phyloP scores from a whole-genome alignment of 768 basidiomycete species.

The Crepidotus variabilis region DNA sequence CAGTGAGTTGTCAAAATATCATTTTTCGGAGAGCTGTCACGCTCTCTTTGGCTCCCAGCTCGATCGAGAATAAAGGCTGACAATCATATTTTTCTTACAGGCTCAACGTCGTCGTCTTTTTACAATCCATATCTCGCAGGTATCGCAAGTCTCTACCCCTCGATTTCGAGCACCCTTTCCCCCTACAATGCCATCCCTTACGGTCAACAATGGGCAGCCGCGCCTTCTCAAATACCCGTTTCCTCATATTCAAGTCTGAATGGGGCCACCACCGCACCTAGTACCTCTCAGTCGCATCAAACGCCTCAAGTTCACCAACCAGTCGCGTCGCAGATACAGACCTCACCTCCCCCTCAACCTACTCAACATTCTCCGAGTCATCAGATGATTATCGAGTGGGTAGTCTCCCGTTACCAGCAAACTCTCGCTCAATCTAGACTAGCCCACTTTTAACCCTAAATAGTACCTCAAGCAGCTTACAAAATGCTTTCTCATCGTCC shows the following conservation, averaged over 20 bases:
- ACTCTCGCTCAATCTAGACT: conserved; percentile 11
- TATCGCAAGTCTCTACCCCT: conserved; percentile 12
- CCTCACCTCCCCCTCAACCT: conserved; percentile 23
- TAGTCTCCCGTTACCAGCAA: conserved; percentile 13
- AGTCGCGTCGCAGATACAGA: conserved; percentile 21
- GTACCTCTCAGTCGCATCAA: conserved; percentile 20
- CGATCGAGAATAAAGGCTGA: neutral
- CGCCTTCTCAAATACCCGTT: conserved; percentile 45
- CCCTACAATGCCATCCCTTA: conserved; percentile 55
- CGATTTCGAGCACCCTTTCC: conserved; percentile 39
- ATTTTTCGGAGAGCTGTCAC: conserved; percentile 3
- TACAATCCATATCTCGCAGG: conserved; percentile 32
- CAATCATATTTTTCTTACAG: conserved; percentile 8
- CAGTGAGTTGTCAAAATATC: conserved; percentile 27
- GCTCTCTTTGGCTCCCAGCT: neutral
- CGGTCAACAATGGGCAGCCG: conserved; percentile 44
- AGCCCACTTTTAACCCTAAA: conserved; percentile 64
- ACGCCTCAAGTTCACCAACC: conserved; percentile 20
- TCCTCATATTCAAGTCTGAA: conserved; percentile 78
- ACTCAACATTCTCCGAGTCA: conserved; percentile 26
- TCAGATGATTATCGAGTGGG: conserved; percentile 71
- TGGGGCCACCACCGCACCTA: conserved; percentile 56
- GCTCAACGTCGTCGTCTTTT: conserved; percentile 32
- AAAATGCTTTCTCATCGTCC: conserved; percentile 41
- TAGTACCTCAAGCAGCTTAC: conserved; percentile 39